Conservation (phyloP, 495 filamentous ascomycete genomes). For the Hyaloscypha finlandica region DNA sequence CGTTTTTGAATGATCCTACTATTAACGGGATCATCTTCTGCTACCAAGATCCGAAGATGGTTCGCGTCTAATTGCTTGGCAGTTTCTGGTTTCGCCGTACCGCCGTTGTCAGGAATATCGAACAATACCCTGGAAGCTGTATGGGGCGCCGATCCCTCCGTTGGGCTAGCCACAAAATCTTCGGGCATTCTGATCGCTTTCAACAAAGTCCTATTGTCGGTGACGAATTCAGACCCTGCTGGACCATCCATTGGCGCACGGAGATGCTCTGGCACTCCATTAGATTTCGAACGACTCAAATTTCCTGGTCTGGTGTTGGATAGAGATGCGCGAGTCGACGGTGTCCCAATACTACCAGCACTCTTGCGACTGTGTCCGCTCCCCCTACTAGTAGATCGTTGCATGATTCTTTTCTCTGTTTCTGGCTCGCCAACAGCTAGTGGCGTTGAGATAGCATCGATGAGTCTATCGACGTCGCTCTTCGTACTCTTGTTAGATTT, state of each 20-base stretch:
- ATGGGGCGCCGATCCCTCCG: constrained; percentile 12
- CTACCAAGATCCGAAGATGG: constrained; percentile 69
- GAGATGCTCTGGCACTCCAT: constrained; percentile 23
- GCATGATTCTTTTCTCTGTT: constrained; percentile 37
- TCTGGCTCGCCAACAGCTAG: constrained; percentile 46
- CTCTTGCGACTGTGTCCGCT: constrained; percentile 23
- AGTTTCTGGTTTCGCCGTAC: constrained; percentile 11
- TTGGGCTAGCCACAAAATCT: constrained; percentile 28
- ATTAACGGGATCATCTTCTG: constrained; percentile 94
- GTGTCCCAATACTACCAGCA: constrained; percentile 16
- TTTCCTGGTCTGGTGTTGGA: constrained; percentile 14
- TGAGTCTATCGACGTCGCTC: constrained; percentile 74
- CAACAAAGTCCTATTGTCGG: constrained; percentile 43
- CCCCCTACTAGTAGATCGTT: constrained; percentile 38
- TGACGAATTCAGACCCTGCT: constrained; percentile 43
- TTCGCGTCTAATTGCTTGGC: constrained; percentile 32
- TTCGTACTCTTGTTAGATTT: constrained; percentile 54
- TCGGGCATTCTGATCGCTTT: constrained; percentile 46
- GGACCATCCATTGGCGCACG: constrained; percentile 14
- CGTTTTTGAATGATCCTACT: constrained; percentile 85
- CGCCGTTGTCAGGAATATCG: constrained; percentile 33
- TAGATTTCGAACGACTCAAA: constrained; percentile 23
- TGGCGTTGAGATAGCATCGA: constrained; percentile 72
- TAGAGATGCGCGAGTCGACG: background rate
- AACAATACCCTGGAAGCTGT: constrained; percentile 37